Evolutionary conservation across 176 grass and related monocot species (phyloP), one percentile per base, ranked within the genome.

Genomic region (Cocos nucifera): DNA sequence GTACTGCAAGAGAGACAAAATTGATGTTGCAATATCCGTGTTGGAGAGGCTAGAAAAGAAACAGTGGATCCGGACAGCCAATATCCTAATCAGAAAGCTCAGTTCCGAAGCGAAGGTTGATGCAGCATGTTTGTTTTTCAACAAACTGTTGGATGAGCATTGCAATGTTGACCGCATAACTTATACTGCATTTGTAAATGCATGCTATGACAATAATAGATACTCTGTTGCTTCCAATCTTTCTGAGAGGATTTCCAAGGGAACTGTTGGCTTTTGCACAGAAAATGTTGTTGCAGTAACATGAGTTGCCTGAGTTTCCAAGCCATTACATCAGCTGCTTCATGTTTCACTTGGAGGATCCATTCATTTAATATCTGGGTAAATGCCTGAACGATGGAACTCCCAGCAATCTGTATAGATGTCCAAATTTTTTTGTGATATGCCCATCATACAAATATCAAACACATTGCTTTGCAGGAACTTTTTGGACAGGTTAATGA

Each of bases 61-160:
- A 32, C 81, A 82, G 51, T 63, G 58, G 59, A 51, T 29, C 72
- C 78, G 56, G 15, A 87, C 78, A 16, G 53, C 55, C 48, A 84
- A 82, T 77, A 78, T 84, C 64, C 32, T 88, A 55, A 75, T 96
- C 64, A 88, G 83, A 57, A 96, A 90, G 67, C 78, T 96, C 49
- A 78, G 81, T 63, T 60, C 65, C 58, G 30, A 54, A 3, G 92
- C 70, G 54, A 68, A 88, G 78, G 53, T 91, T 35, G 84, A 97
- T 65, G 63, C 62, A 70, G 84, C 84, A 71, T 60, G 51, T 66
- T 30, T 90, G 67, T 88, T 97, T 75, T 62, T 91, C 57, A 88
- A 85, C 70, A 70, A 75, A 24, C 64, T 82, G 67, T 54, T 97
- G 66, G 81, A 83, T 17, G 15, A 65, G 70, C 66, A 79, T 85